These are phyloP conservation scores for Scleromitrula shiraiana DNA, from an alignment of 2,329 filamentous ascomycete species.

Conservation along the genomic window DNA sequence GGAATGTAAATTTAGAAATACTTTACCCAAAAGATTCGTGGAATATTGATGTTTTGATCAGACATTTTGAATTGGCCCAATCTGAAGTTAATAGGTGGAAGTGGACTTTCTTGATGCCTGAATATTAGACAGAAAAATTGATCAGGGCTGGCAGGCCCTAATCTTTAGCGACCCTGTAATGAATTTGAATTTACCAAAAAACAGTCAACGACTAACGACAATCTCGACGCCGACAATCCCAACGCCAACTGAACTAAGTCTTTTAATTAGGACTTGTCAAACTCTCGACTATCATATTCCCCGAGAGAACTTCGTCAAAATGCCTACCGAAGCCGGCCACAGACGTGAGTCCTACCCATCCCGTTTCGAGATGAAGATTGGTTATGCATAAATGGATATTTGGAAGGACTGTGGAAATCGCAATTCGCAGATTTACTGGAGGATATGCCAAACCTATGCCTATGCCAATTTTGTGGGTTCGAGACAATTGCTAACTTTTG, in stretches of 20 bases:
- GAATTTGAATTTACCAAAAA: background rate
- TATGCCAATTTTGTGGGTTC: background rate
- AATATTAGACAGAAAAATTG: background rate
- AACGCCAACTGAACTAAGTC: constrained; percentile 24
- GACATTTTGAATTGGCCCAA: no score
- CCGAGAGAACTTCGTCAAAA: constrained; percentile 54
- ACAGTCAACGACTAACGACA: constrained; percentile 19
- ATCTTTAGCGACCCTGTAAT: constrained; percentile 2
- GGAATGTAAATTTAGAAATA: no score
- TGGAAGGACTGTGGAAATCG: background rate
- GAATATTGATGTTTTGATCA: no score
- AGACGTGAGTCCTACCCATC: constrained; percentile 59
- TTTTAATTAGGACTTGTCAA: constrained; percentile 26
- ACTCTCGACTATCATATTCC: constrained; percentile 35
- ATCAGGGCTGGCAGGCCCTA: constrained; percentile 1
- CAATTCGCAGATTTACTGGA: background rate
- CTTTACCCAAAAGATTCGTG: no score
- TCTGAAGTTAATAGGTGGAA: no score
- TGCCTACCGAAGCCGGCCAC: constrained; percentile 84
- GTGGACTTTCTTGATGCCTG: no score
- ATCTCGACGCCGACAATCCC: constrained; percentile 23
- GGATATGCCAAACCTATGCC: background rate
- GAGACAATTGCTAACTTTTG: constrained; percentile 25
- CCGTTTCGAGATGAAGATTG: background rate
- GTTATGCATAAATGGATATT: background rate